Base-by-base conservation (phyloP, 805 yeast genomes). In the Schizosaccharomyces lindneri region DNA sequence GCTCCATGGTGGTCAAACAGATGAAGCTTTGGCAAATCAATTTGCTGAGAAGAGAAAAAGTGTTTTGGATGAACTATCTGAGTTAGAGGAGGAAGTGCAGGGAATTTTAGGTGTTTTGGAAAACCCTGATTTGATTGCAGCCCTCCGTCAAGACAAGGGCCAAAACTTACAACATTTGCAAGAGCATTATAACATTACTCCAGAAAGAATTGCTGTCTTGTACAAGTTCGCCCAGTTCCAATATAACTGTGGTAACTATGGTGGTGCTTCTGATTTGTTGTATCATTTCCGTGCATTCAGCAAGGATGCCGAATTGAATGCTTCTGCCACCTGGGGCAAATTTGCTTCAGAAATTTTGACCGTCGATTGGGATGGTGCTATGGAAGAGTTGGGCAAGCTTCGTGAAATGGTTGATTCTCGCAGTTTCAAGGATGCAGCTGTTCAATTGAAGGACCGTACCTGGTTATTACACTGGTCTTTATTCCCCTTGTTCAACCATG, bases 391-490 rank as follows among this genome's bases (percentile, higher is more conserved):
- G 61, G 69, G 70, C 62, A 77, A 76, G 67, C 73, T 82, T 60
- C 76, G 83, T 66, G 85, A 81, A 64, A 73, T 78, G 61, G 75
- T 81, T 41, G 86, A 82, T 68, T 74, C 78, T 43, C 41, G 81
- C 70, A 73, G 79, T 11, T 72, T 75, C 65, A 73, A 76, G 19
- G 78, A 79, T 62, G 79, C 84, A 57, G 71, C 79, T 65, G 75
- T 74, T 61, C 86, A 81, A 71, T 74, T 82, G 62, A 81, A 81
- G 69, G 74, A 80, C 66, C 78, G 84, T 68, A 76, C 82, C 43
- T 82, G 86, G 85, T 72, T 82, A 63, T 78, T 82, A 68, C 87
- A 82, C 72, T 82, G 85, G 81, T 74, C 84, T 1, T 72, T 83
- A 64, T 82, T 81, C 74, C 81, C 82, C 64, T 80, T 78, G 67